phyloP scores from a whole-genome alignment of 306 rosid species.

The Prunus davidiana region DNA sequence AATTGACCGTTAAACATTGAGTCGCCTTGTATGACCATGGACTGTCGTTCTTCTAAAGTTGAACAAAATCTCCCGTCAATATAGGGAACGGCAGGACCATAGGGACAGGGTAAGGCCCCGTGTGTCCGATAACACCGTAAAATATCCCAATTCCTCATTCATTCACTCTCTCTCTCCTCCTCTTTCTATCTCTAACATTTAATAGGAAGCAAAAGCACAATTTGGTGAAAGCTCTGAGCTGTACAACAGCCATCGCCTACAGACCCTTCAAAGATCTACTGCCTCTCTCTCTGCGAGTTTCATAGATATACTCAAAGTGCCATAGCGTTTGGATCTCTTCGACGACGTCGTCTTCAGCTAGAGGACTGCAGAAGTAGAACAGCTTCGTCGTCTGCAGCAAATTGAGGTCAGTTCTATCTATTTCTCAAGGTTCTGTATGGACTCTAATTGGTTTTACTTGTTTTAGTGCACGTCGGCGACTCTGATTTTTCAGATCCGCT shows the following conservation, averaged over 20 bases:
- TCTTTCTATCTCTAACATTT: not conserved
- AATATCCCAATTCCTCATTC: slow-evolving; percentile 14
- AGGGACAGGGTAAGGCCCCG: slow-evolving; percentile 22
- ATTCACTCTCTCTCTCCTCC: not conserved
- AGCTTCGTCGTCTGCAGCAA: slow-evolving; percentile 31
- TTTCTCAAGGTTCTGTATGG: slow-evolving; percentile 34
- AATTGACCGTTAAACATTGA: slow-evolving; percentile 12
- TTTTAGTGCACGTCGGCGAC: slow-evolving; percentile 16
- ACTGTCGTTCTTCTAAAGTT: not conserved
- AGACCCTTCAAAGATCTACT: slow-evolving; percentile 39
- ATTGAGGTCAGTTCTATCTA: slow-evolving; percentile 38
- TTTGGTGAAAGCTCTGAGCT: slow-evolving; percentile 42
- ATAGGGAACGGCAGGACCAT: not conserved
- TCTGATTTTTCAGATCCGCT: slow-evolving; percentile 44
- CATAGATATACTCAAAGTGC: slow-evolving; percentile 5
- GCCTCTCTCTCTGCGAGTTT: slow-evolving; percentile 16
- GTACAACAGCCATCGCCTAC: slow-evolving; percentile 44
- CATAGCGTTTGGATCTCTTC: slow-evolving; percentile 26
- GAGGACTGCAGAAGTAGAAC: slow-evolving; percentile 35
- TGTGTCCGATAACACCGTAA: slow-evolving; percentile 31
- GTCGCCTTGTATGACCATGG: slow-evolving; percentile 46
- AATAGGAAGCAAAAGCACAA: slow-evolving; percentile 19
- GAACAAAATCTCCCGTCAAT: slow-evolving; percentile 14
- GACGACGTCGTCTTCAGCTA: slow-evolving; percentile 35
- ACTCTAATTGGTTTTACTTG: not conserved